Base-by-base conservation (phyloP, 805 yeast genomes). In the Yamadazyma takamatsuzukensis region DNA sequence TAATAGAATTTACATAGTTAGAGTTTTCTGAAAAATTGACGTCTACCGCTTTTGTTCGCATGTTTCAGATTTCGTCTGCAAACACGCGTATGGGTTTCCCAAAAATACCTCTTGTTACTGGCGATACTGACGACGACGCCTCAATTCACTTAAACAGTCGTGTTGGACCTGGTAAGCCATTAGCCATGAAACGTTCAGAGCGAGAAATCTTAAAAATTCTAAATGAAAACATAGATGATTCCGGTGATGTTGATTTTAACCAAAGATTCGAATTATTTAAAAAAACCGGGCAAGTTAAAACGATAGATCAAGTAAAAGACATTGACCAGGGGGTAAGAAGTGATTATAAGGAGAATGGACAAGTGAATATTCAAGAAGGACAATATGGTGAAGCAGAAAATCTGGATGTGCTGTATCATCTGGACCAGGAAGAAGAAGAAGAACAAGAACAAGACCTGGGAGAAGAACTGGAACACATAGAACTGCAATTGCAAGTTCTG, bases 41-140 rank as follows among this genome's bases (percentile, higher is more conserved):
- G n/a, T n/a, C n/a, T n/a, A n/a, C 21, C 10, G 7, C 21, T 19
- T 11, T 11, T 19, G 21, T 19, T 7, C 11, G 21, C 21, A 8
- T 8, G 10, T 19, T 19, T 19, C 21, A 8, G 21, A 19, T 8
- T 8, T 11, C 10, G 10, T 7, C 7, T 19, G 10, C 7, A 19
- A 8, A 19, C 11, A 16, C 17, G 49, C 47, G 54, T 41, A 46
- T 4, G 40, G 47, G 14, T 65, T 64, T 32, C n/a, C 67, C 69
- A 4, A 44, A 46, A 22, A 48, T 64, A n/a, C 72, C 70, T 4
- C 40, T 40, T 4, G 45, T 62, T 3, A 48, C 53, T 21, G 70
- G 68, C 1, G 68, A 61, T 29, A 60, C 68, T 2, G 70, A 63
- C 33, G 70, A 66, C 22, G 69, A 64, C 25, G 61, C 59, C 1